Evolutionary conservation across 31 red algal genomes (phyloP).

Genomic region (Odonthalia washingtoniensis): DNA sequence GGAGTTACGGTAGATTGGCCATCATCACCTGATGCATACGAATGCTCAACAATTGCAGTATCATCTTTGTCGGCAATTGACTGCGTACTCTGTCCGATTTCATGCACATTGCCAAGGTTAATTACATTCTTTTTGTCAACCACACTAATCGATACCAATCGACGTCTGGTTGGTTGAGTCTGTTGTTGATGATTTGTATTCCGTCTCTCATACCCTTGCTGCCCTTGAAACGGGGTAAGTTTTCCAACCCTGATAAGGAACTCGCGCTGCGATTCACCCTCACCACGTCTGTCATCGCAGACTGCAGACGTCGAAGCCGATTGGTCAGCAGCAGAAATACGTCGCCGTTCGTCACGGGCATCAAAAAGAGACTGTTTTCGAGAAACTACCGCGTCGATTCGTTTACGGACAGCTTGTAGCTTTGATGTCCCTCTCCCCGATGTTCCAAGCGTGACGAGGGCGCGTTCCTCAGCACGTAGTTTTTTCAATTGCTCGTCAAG

Average conservation of each 20-base stretch:
- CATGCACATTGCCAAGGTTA: too few species aligned
- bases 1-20: too few species aligned
- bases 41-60: too few species aligned
- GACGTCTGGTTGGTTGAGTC: conserved; percentile 5
- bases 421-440: conserved; percentile 20
- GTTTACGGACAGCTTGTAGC: conserved; percentile 39
- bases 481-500: conserved; percentile 38
- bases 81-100: too few species aligned
- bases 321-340: conserved; percentile 19
- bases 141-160: not conserved
- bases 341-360: conserved; percentile 49
- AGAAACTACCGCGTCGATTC: conserved; percentile 30
- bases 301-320: not conserved
- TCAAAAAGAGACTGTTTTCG: conserved; percentile 47
- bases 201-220: conserved; percentile 21
- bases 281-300: conserved; percentile 24
- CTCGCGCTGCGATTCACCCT: conserved; percentile 66
- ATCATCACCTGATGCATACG: too few species aligned
- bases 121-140: too few species aligned
- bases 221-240: conserved; percentile 75
- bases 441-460: conserved; percentile 1
- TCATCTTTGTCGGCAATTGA: too few species aligned
- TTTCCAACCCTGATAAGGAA: conserved; percentile 76
- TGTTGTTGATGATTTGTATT: too few species aligned
- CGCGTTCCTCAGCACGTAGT: conserved; percentile 30